Evolutionary conservation across 495 filamentous ascomycete genomes (phyloP).

Genomic region (Xylaria curta): DNA sequence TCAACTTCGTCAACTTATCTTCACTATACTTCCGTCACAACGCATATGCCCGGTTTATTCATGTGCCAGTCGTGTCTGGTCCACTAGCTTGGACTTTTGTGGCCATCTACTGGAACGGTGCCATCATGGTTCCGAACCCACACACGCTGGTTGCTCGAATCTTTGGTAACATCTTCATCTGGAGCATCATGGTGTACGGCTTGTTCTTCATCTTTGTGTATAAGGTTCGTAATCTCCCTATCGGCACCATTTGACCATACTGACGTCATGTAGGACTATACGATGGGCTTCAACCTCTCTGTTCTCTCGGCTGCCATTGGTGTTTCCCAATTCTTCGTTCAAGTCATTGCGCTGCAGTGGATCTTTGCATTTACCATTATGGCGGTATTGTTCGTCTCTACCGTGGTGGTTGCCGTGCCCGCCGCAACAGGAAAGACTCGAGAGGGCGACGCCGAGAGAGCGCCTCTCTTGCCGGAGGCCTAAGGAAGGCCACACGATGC

Average conservation of each 20-base stretch:
- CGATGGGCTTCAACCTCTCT: constrained; percentile 78
- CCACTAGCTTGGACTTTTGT: constrained; percentile 86
- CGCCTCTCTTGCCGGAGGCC: constrained; percentile 55
- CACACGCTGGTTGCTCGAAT: constrained; percentile 67
- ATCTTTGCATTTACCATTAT: constrained; percentile 89
- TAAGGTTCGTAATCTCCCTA: constrained; percentile 50
- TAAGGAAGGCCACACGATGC: background rate
- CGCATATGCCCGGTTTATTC: constrained; percentile 70
- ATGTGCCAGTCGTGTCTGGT: constrained; percentile 73
- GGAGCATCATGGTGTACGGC: constrained; percentile 78
- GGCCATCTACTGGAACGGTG: constrained; percentile 85
- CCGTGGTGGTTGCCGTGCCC: constrained; percentile 67
- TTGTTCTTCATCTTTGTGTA: constrained; percentile 70
- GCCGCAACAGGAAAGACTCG: constrained; percentile 61
- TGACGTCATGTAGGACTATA: constrained; percentile 65
- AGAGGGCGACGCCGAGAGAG: constrained; percentile 54
- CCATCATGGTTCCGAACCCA: constrained; percentile 70
- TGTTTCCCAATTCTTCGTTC: constrained; percentile 73
- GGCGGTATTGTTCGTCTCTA: constrained; percentile 70
- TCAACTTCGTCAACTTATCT: constrained; percentile 81
- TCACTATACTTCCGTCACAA: constrained; percentile 80
- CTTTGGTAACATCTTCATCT: constrained; percentile 84
- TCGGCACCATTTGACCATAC: constrained; percentile 2
- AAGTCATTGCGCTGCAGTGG: constrained; percentile 82
- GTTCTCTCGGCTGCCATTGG: constrained; percentile 76